These are phyloP conservation scores for Xylaria scruposa DNA, from an alignment of 495 filamentous ascomycete genomes.

Conservation along the genomic window DNA sequence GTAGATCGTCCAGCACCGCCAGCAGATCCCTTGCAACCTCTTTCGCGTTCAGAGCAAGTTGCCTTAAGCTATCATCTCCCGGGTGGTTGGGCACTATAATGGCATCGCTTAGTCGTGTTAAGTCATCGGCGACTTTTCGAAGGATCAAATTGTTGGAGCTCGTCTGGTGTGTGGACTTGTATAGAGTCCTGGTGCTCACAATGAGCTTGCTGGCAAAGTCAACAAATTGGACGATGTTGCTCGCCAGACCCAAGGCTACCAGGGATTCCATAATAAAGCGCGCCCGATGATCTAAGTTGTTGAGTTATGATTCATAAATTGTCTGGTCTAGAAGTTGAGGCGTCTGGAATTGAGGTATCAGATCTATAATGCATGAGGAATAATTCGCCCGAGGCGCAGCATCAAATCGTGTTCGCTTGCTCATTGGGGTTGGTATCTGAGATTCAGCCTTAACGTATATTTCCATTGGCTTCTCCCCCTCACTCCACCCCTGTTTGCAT, in stretches of 20 bases:
- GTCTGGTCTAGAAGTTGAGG: not conserved
- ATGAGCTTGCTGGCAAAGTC: conserved; percentile 7
- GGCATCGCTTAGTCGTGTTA: not conserved
- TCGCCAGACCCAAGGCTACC: not conserved
- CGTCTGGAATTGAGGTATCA: not conserved
- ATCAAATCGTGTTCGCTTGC: too few relatives aligned
- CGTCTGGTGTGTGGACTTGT: conserved; percentile 1
- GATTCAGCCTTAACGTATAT: not conserved
- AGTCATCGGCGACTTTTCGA: not conserved
- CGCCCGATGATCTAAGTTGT: not conserved
- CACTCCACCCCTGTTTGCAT: too few relatives aligned
- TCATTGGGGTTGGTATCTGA: not conserved
- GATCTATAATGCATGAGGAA: not conserved
- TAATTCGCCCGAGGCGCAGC: not conserved
- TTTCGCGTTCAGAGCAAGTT: conserved; percentile 9
- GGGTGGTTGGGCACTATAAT: not conserved
- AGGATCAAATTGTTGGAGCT: not conserved
- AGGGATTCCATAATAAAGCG: not conserved
- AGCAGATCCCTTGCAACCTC: not conserved
- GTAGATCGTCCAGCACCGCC: not conserved
- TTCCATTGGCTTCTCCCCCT: not conserved
- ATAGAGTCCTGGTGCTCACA: not conserved
- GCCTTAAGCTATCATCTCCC: not conserved
- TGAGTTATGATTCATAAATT: not conserved
- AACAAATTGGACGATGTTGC: conserved; percentile 10